A percentile compares a stretch with the other conserved stretches of the same genome.
phyloP scores from a whole-genome alignment of 345 rosid genomes.

The Turnera subulata region DNA sequence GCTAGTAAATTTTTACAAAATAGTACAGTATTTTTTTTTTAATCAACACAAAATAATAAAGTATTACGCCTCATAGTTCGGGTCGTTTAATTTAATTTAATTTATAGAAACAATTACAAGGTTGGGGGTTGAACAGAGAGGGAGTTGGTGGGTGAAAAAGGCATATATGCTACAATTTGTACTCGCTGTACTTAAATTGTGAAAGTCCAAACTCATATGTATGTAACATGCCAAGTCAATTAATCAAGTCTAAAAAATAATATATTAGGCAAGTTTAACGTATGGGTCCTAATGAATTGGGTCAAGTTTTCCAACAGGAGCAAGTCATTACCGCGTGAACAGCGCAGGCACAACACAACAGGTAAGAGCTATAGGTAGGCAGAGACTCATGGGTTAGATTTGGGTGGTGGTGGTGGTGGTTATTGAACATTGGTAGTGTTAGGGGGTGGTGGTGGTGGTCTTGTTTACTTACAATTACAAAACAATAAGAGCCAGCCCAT shows the following conservation, averaged over 20 bases:
- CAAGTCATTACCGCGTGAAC: constrained; percentile 24
- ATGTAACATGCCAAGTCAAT: background rate
- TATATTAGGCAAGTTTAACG: background rate
- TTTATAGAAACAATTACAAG: no score
- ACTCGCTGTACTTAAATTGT: no score
- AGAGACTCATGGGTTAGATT: background rate
- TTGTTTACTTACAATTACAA: background rate
- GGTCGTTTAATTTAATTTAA: no score
- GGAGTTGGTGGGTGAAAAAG: background rate
- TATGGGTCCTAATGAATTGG: background rate
- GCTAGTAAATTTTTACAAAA: no score
- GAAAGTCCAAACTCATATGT: background rate
- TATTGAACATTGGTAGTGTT: background rate
- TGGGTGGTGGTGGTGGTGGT: background rate
- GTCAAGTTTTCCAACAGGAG: background rate
- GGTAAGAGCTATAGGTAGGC: background rate
- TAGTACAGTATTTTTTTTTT: no score
- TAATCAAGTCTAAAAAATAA: no score
- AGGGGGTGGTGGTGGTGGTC: background rate
- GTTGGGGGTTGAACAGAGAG: no score
- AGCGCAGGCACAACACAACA: constrained; percentile 20
- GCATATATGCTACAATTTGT: no score
- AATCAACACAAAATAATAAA: no score
- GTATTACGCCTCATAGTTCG: no score
- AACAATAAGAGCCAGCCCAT: constrained; percentile 3